Evolutionary conservation across 208 protist genomes (phyloP).

Genomic region (Trypanosoma melophagium): DNA sequence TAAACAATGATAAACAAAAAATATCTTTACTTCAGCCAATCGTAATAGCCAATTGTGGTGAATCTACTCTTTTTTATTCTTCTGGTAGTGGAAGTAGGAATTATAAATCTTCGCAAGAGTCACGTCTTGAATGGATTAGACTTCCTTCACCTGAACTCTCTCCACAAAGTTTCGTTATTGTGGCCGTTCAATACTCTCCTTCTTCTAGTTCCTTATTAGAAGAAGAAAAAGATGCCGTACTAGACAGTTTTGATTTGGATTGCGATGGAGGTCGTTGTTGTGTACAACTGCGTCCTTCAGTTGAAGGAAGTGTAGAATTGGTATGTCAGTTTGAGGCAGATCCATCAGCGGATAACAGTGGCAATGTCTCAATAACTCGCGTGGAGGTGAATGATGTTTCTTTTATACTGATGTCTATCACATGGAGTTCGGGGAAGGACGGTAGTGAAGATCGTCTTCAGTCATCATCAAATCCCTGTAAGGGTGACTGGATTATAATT

Average conservation of each 20-base stretch:
- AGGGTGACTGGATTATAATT: background rate
- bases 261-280: slow-evolving; percentile 14
- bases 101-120: background rate
- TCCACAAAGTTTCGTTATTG: slow-evolving; percentile 14
- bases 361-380: slow-evolving; percentile 8
- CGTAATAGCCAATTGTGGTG: slow-evolving; percentile 30
- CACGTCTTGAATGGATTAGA: slow-evolving; percentile 29
- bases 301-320: slow-evolving; percentile 1
- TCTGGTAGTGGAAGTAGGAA: slow-evolving; percentile 7
- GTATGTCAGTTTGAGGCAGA: slow-evolving; percentile 1
- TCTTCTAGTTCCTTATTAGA: background rate
- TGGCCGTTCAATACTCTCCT: slow-evolving; percentile 1
- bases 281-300: background rate
- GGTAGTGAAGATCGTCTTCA: background rate
- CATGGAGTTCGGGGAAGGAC: slow-evolving; percentile 5
- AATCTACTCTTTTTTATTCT: slow-evolving; percentile 43
- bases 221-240: background rate
- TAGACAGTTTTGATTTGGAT: slow-evolving; percentile 13
- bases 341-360: background rate
- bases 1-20: slow-evolving; percentile 6
- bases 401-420: slow-evolving; percentile 16
- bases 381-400: slow-evolving; percentile 4
- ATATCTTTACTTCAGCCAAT: slow-evolving; percentile 15
- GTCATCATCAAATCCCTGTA: background rate
- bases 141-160: slow-evolving; percentile 56